Evolutionary conservation across 2,329 filamentous ascomycete genomes (phyloP).

Genomic region (Neonectria magnoliae): DNA sequence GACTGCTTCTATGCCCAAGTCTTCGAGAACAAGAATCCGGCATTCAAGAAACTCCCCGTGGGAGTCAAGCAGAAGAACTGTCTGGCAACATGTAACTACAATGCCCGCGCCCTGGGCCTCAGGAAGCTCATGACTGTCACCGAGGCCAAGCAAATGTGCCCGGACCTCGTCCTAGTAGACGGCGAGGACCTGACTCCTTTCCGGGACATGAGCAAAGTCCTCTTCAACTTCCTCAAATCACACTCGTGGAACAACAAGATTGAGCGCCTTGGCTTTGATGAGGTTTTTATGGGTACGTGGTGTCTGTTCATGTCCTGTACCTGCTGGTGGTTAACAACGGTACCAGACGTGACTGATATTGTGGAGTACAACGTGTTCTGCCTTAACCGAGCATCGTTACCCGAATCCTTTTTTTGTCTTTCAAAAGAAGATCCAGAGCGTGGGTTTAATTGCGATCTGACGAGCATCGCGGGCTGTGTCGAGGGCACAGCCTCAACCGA

Average conservation of each 20-base stretch:
- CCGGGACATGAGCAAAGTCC: conserved; percentile 82
- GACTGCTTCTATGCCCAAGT: conserved; percentile 97
- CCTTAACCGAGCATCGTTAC: conserved; percentile 72
- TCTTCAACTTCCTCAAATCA: conserved; percentile 77
- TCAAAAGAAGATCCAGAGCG: conserved; percentile 75
- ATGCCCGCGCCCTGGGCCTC: conserved; percentile 77
- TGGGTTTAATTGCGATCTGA: conserved; percentile 85
- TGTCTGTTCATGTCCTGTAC: neutral
- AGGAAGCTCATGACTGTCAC: conserved; percentile 86
- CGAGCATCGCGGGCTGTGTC: conserved; percentile 70
- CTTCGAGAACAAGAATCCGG: conserved; percentile 82
- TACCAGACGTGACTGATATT: conserved; percentile 81
- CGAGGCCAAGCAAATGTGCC: conserved; percentile 82
- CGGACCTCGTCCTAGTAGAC: conserved; percentile 84
- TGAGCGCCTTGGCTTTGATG: conserved; percentile 90
- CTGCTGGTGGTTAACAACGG: neutral
- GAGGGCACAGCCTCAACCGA: conserved; percentile 40
- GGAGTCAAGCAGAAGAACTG: conserved; percentile 95
- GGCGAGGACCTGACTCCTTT: conserved; percentile 90
- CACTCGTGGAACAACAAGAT: conserved; percentile 82
- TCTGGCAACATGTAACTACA: conserved; percentile 93
- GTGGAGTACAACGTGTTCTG: conserved; percentile 81
- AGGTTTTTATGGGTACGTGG: conserved; percentile 68
- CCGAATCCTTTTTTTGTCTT: conserved; percentile 82
- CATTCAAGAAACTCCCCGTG: conserved; percentile 76